These are phyloP conservation scores for Hirschfeldia incana DNA, from an alignment of 345 rosid species.

Conservation along the genomic window DNA sequence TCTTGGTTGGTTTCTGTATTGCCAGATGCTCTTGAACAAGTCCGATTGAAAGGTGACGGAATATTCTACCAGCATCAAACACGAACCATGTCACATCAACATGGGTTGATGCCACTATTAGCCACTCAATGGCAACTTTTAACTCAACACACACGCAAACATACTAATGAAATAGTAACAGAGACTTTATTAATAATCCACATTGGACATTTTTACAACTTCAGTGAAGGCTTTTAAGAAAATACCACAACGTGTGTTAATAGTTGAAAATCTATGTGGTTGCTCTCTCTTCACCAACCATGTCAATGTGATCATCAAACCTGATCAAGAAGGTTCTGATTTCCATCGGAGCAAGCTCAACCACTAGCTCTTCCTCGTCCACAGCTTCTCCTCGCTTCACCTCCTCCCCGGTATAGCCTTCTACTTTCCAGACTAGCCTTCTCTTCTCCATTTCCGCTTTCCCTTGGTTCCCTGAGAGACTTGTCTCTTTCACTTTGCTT, in stretches of 20 bases:
- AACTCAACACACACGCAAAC: slow-evolving; percentile 45
- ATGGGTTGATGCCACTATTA: slow-evolving; percentile 80
- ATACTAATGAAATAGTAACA: neutral
- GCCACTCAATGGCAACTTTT: slow-evolving; percentile 75
- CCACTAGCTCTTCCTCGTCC: slow-evolving; percentile 62
- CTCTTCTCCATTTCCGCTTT: slow-evolving; percentile 74
- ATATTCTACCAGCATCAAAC: slow-evolving; percentile 87
- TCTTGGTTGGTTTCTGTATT: too few relatives aligned
- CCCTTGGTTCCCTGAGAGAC: slow-evolving; percentile 86
- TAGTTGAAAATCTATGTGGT: neutral
- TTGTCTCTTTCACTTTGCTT: slow-evolving; percentile 59
- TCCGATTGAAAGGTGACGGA: slow-evolving; percentile 25
- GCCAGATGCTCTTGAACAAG: neutral
- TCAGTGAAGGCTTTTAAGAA: neutral
- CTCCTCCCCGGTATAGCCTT: slow-evolving; percentile 40
- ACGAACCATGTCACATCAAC: slow-evolving; percentile 75
- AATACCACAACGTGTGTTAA: neutral
- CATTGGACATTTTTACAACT: neutral
- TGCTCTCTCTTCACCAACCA: slow-evolving; percentile 19
- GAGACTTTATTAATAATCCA: neutral
- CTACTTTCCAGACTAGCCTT: slow-evolving; percentile 76
- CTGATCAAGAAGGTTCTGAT: slow-evolving; percentile 68
- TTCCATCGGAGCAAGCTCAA: slow-evolving; percentile 90
- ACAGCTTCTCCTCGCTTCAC: slow-evolving; percentile 58
- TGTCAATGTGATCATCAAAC: slow-evolving; percentile 34